A percentile compares a stretch with the other conserved stretches of the same genome.
Evolutionary conservation across 164 flowering plant species (phyloP).

Genomic region (Hamamelis virginiana): DNA sequence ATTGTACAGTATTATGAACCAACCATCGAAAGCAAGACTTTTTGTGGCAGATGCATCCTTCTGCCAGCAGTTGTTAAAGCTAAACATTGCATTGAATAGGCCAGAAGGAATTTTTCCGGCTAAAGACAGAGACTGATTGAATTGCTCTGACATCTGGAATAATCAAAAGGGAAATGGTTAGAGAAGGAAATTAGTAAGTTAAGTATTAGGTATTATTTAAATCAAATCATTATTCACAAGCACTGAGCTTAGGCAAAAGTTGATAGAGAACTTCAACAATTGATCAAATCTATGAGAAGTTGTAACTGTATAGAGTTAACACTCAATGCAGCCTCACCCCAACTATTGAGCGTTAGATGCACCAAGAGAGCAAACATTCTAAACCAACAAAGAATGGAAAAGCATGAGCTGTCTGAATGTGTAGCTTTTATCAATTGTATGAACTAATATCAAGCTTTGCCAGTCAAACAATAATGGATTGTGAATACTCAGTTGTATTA

Average conservation of each 20-base stretch:
- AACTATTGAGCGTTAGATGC: too few relatives aligned
- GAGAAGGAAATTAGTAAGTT: neutral
- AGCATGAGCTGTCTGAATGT: too few relatives aligned
- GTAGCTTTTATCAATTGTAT: too few relatives aligned
- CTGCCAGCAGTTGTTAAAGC: slow-evolving; percentile 70
- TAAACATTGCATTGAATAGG: slow-evolving; percentile 66
- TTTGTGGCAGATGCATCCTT: slow-evolving; percentile 68
- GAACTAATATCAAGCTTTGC: too few relatives aligned
- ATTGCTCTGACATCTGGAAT: slow-evolving; percentile 82
- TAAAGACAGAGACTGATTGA: slow-evolving; percentile 65
- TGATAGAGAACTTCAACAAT: neutral
- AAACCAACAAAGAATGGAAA: too few relatives aligned
- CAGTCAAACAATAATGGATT: too few relatives aligned
- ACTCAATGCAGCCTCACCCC: too few relatives aligned
- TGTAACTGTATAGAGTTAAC: neutral
- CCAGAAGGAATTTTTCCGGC: slow-evolving; percentile 86
- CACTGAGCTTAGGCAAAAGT: neutral
- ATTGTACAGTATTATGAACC: slow-evolving; percentile 69
- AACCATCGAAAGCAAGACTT: slow-evolving; percentile 81
- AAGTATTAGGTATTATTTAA: neutral
- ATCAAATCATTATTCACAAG: neutral
- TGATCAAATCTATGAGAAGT: neutral
- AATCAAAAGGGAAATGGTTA: slow-evolving; percentile 1
- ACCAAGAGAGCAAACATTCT: too few relatives aligned
- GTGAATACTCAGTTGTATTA: too few relatives aligned